Base-by-base conservation (phyloP, 1,284 basidiomycete genomes). In the Neolentinus lepideus region DNA sequence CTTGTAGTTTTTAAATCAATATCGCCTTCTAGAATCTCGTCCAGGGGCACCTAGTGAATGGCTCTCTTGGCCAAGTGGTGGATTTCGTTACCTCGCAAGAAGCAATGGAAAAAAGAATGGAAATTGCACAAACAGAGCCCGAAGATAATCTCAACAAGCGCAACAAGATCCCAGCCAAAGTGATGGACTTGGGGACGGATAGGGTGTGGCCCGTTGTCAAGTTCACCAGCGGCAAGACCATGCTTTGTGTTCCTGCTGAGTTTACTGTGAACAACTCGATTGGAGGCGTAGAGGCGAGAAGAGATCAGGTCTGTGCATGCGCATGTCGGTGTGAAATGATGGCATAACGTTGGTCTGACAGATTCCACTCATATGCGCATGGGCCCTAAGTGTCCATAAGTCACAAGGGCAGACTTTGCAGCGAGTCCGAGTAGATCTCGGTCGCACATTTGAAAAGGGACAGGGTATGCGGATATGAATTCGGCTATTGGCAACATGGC, bases 361-460 rank as follows among this genome's bases (percentile, higher is more conserved):
- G 81, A 71, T 91, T 14, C 90, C 89, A 1, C 69, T 93, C 22
- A 92, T 92, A 53, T 74, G 92, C 2, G 83, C 89, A 0, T 92
- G 88, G 87, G 88, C 90, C 0, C 71, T 90, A 64, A 90, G 88
- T 56, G 85, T 94, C 22, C 92, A 94, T 69, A 94, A 95, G 67
- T 85, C 86, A 1, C 92, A 93, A 66, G 90, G 90, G 0, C 90
- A 92, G 67, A 93, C 87, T 0, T 68, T 94, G 19, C 80, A 91
- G 54, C 76, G 90, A 14, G 89, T 93, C 19, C 83, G 83, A 57
- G 82, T 91, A 0, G 79, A 90, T 63, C 72, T 91, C 21, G 64
- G 64, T 26, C 73, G 76, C 36, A 83, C 76, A 0, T 92, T 96
- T 69, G 92, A 94, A 69, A 90, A 87, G 61, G 92, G 92, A 21